Conservation (phyloP, 129 eudicot genomes). For the Flaveria trinervia region DNA sequence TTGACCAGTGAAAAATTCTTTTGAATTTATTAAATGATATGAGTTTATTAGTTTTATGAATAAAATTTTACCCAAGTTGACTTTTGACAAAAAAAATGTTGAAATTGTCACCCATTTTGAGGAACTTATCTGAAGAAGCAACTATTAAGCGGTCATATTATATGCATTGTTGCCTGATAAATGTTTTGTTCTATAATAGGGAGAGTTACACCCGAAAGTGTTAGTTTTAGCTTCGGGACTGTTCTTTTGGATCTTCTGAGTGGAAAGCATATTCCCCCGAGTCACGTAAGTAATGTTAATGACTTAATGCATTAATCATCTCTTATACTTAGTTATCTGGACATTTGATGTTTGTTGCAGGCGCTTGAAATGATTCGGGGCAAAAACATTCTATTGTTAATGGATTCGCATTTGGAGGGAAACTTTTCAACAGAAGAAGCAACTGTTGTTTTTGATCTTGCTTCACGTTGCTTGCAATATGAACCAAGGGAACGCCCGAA, state of each 20-base stretch:
- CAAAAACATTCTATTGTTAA: conserved; percentile 70
- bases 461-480: conserved; percentile 85
- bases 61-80: not conserved
- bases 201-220: conserved; percentile 89
- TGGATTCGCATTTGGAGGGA: conserved; percentile 97
- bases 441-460: conserved; percentile 76
- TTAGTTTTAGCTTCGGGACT: conserved; percentile 87
- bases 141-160: not conserved
- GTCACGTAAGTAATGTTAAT: conserved; percentile 57
- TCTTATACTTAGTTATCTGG: not conserved
- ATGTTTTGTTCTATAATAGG: conserved; percentile 44
- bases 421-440: conserved; percentile 91
- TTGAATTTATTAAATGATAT: not conserved
- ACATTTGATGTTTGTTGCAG: conserved; percentile 39
- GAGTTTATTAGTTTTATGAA: not conserved
- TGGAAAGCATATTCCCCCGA: conserved; percentile 93
- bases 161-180: not conserved
- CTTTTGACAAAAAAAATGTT: not conserved
- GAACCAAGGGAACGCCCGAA: conserved; percentile 95
- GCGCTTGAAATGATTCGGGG: conserved; percentile 96
- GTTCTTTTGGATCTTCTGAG: conserved; percentile 92
- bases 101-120: not conserved
- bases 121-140: not conserved
- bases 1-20: not conserved
- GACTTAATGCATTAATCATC: not conserved